Base-by-base conservation (phyloP, 768 basidiomycete genomes). In the Agaricus subrufescens region DNA sequence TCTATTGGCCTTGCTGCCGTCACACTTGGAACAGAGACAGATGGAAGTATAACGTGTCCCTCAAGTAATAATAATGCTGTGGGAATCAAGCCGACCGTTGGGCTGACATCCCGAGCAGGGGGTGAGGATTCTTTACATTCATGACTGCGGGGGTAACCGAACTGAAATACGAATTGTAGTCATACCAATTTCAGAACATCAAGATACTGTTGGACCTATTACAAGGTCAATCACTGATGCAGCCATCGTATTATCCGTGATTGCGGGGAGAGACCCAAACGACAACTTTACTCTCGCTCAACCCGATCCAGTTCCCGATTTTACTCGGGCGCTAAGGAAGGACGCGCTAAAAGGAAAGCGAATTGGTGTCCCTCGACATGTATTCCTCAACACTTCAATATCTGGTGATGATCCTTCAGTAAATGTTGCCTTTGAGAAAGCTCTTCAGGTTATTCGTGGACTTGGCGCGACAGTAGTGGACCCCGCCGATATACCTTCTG, bases 31-130 rank as follows among this genome's bases (percentile, higher is more conserved):
- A 73, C 78, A 3, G 80, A 82, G 54, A 81, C 81, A 0, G 75
- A 79, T 56, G 80, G 83, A 6, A 81, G 81, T 52, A 82, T 83
- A 27, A 78, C 73, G 3, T 82, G 75, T 58, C 84, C 82, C 25
- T 66, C 77, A 0, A 73, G 71, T 60, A 65, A 73, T 19, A 84
- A 84, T 51, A 84, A 84, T 58, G 42, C 84, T 4, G 83, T 73
- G 3, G 84, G 83, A 0, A 80, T 85, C 46, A 84, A 83, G 60
- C 81, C 84, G 0, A 85, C 80, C 2, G 74, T 85, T 8, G 84
- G 84, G 0, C 65, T 83, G 34, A 83, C 81, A 3, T 84, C 82
- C 4, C 73, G 82, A 12, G 79, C 81, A 14, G 84, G 83, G 65
- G 83, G 84, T 79, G 56, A 50, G 48, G 6, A 45, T 19, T 19